Percentiles rank a stretch among this genome's conserved stretches.
These are phyloP conservation scores for Whalleya microplaca DNA, from an alignment of 2,329 filamentous ascomycete species.

Conservation along the genomic window DNA sequence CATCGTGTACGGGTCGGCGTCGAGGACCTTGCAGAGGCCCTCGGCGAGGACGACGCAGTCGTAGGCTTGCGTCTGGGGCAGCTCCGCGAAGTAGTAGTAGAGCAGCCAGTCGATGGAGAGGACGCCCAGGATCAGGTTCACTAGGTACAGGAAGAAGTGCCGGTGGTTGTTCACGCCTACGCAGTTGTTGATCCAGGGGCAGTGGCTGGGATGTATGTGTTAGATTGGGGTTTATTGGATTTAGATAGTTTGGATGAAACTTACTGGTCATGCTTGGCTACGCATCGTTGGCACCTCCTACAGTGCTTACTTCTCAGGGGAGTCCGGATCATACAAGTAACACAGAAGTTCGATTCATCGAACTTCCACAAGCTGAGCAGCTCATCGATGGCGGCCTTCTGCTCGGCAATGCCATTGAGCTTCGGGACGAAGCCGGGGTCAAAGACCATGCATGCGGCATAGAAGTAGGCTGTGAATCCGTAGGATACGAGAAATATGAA, in stretches of 20 bases:
- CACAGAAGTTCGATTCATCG: constrained; percentile 92
- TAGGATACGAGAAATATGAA: constrained; percentile 70
- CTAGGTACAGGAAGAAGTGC: constrained; percentile 90
- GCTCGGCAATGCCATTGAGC: constrained; percentile 83
- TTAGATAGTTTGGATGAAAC: constrained; percentile 40
- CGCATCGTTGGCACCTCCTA: constrained; percentile 85
- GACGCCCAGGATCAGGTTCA: constrained; percentile 77
- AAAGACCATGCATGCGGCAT: constrained; percentile 79
- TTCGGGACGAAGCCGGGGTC: constrained; percentile 96
- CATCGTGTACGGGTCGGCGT: constrained; percentile 82
- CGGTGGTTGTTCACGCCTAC: constrained; percentile 94
- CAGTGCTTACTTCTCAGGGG: constrained; percentile 96
- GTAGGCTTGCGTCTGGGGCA: constrained; percentile 56
- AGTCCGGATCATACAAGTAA: constrained; percentile 90
- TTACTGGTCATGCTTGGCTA: constrained; percentile 96
- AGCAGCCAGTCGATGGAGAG: constrained; percentile 71
- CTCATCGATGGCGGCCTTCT: constrained; percentile 87
- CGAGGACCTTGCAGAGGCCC: constrained; percentile 73
- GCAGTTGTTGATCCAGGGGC: constrained; percentile 97
- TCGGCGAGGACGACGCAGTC: constrained; percentile 78
- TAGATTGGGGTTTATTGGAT: constrained; percentile 22
- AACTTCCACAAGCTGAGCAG: constrained; percentile 85
- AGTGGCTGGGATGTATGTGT: constrained; percentile 65
- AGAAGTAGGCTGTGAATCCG: constrained; percentile 79
- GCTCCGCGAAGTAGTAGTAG: constrained; percentile 69